Base-by-base conservation (phyloP, 768 basidiomycete genomes). In the Mycena vitilis region DNA sequence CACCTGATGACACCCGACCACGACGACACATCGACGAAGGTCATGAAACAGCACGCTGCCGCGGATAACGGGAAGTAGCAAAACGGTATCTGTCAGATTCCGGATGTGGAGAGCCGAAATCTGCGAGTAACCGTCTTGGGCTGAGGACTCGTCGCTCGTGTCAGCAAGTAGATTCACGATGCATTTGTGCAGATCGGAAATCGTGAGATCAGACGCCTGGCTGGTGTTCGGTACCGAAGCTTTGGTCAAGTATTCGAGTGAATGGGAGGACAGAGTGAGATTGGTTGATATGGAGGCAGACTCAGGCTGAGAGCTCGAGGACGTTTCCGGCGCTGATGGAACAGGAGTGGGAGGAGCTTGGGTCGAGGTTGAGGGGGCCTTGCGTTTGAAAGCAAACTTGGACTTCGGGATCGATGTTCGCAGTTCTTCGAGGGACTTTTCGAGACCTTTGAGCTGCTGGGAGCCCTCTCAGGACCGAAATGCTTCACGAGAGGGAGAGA, bases 1-100 rank as follows among this genome's bases (percentile, higher is more conserved):
- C 73, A 95, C 95, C 86, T 97, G 95, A 75, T 94, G 95, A 72
- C 92, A 92, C 2, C 88, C 90, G 5, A 93, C 80, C 13, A 88
- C 87, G n/a, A 96, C 76, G 5, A 89, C 79, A 71, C 91, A 95
- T 20, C 83, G 77, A 22, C 79, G 78, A 37, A 95, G 71, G 68
- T 90, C 85, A 71, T 93, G 87, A 1, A 96, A 77, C 60, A 96
- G 80, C 11, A 91, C 87, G 73, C 94, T 96, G 1, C 95, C 93
- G 9, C 85, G 74, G 23, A 94, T 81, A 13, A 74, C 72, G 0
- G 93, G 92, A 9, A 94, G 80, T 18, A 96, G 76, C 23, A 97
- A 75, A 4, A 95, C 75, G 13, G 87, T 88, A 63, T 89, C 82
- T 4, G 78, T 81, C 23, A 96, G 71, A 54, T 87, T 84, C n/a